Evolutionary conservation across 208 protist species (phyloP).

Genomic region (Trypanosoma boissoni): DNA sequence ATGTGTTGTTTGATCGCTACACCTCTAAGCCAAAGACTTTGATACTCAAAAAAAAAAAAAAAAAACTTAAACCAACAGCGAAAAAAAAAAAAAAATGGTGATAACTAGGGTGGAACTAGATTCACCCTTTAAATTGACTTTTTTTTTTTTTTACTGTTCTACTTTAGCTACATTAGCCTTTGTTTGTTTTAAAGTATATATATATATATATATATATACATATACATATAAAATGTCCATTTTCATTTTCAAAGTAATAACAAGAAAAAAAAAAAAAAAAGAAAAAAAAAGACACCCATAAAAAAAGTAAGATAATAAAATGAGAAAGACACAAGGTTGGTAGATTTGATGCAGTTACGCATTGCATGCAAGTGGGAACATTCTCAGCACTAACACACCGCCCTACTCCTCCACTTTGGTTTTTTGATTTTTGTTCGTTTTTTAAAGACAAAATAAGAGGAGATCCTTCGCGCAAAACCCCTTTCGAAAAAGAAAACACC

Average conservation of each 20-base stretch:
- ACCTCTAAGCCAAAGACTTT: too few species aligned
- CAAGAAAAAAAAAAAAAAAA: neutral
- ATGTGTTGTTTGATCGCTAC: too few species aligned
- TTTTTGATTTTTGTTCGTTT: too few species aligned
- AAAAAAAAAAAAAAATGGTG: conserved; percentile 8
- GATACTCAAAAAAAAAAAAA: too few species aligned
- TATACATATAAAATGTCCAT: neutral
- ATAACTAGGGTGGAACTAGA: conserved; percentile 2
- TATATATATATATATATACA: neutral
- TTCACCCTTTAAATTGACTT: neutral
- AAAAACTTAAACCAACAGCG: too few species aligned
- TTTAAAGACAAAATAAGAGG: too few species aligned
- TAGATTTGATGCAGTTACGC: too few species aligned
- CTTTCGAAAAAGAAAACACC: too few species aligned
- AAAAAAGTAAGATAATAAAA: neutral
- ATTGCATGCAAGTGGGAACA: too few species aligned
- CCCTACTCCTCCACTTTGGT: too few species aligned
- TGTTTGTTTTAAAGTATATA: neutral
- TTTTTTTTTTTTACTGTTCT: conserved; percentile 1
- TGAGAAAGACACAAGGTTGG: neutral
- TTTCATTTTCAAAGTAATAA: conserved; percentile 6
- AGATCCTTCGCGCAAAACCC: too few species aligned
- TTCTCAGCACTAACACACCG: too few species aligned
- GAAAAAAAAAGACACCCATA: neutral
- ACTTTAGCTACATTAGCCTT: neutral